These are phyloP conservation scores for Ehretia macrophylla DNA, from an alignment of 257 asterid species.

Conservation along the genomic window DNA sequence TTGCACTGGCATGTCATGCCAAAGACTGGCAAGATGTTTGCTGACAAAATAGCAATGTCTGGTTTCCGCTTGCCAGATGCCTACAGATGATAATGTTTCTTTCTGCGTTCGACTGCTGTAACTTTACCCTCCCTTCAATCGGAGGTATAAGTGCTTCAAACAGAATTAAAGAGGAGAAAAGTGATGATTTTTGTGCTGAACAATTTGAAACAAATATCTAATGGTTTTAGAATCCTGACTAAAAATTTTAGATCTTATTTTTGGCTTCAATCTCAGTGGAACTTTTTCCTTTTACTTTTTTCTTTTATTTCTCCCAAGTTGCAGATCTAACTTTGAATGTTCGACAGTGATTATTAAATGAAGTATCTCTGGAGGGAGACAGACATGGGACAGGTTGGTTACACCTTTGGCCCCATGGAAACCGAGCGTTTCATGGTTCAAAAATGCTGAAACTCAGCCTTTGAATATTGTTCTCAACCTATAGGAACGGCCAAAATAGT, in stretches of 20 bases:
- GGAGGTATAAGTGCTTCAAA: background rate
- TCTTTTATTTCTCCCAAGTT: no score
- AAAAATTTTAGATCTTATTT: background rate
- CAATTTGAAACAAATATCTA: background rate
- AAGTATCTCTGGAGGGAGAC: no score
- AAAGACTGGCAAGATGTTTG: constrained; percentile 91
- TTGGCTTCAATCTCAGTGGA: background rate
- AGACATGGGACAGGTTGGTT: no score
- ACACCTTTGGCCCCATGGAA: no score
- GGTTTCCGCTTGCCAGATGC: constrained; percentile 71
- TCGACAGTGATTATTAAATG: no score
- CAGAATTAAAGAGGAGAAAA: background rate
- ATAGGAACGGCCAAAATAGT: no score
- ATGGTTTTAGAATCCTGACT: background rate
- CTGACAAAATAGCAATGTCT: constrained; percentile 77
- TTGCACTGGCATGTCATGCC: constrained; percentile 99
- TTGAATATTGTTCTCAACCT: background rate
- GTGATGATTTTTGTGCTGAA: background rate
- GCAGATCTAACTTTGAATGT: no score
- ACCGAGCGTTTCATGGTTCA: no score
- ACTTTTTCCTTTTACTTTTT: background rate
- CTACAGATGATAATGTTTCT: constrained; percentile 44
- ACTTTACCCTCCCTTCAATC: background rate
- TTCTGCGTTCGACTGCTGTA: background rate
- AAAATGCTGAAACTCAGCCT: no score